phyloP scores from a whole-genome alignment of 345 rosid genomes.

The Hibiscus syriacus region DNA sequence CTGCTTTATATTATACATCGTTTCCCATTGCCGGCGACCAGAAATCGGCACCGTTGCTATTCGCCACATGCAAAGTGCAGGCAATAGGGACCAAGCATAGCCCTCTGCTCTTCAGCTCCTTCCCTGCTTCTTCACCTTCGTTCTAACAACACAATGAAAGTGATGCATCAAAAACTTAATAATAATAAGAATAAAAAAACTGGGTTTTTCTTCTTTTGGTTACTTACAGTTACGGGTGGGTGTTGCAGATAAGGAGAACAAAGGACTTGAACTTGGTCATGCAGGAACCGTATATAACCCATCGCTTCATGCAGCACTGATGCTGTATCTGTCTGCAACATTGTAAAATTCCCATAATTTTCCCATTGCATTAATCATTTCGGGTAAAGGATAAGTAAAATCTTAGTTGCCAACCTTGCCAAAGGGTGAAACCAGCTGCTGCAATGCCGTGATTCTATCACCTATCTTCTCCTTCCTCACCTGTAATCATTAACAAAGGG shows the following conservation, averaged over 20 bases:
- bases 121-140: slow-evolving; percentile 23
- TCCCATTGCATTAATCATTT: background rate
- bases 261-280: slow-evolving; percentile 85
- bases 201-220: background rate
- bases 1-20: slow-evolving; percentile 10
- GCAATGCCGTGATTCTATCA: slow-evolving; percentile 67
- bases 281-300: slow-evolving; percentile 93
- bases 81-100: slow-evolving; percentile 73
- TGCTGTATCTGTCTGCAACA: slow-evolving; percentile 83
- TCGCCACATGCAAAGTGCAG: slow-evolving; percentile 51
- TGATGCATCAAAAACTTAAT: background rate
- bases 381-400: background rate
- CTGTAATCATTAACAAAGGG: slow-evolving; percentile 16
- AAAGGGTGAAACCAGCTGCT: slow-evolving; percentile 85
- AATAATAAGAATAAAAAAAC: background rate
- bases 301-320: slow-evolving; percentile 93
- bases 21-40: slow-evolving; percentile 67
- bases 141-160: slow-evolving; percentile 10
- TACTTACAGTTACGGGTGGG: slow-evolving; percentile 32
- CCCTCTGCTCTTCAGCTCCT: slow-evolving; percentile 70
- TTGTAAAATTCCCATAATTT: slow-evolving; percentile 9
- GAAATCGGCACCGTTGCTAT: slow-evolving; percentile 74
- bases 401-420: slow-evolving; percentile 57
- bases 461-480: slow-evolving; percentile 69
- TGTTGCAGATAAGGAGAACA: slow-evolving; percentile 72